Percentiles rank a stretch among this genome's conserved stretches.
phyloP scores from a whole-genome alignment of 2,329 filamentous ascomycete genomes.

The Fusarium robinianum region DNA sequence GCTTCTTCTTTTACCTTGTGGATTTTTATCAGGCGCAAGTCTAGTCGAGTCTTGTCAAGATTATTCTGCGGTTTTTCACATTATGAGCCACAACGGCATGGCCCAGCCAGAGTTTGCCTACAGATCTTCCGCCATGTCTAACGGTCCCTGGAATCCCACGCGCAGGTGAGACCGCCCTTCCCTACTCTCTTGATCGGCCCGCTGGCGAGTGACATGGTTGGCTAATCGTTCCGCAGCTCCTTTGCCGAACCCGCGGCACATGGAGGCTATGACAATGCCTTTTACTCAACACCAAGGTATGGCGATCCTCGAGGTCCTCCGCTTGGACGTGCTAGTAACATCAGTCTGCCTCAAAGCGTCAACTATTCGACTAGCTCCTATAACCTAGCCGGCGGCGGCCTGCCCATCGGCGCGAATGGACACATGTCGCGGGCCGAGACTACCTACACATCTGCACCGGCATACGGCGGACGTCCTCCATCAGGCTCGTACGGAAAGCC shows the following conservation, averaged over 20 bases:
- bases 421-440: conserved; percentile 47
- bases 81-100: conserved; percentile 49
- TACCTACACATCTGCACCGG: conserved; percentile 45
- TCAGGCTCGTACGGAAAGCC: conserved; percentile 46
- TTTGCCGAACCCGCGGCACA: conserved; percentile 40
- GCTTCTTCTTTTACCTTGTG: conserved; percentile 33
- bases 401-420: conserved; percentile 41
- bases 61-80: conserved; percentile 35
- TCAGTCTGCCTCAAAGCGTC: conserved; percentile 45
- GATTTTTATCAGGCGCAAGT: conserved; percentile 40
- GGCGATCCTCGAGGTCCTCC: conserved; percentile 29
- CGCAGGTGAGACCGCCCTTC: conserved; percentile 55
- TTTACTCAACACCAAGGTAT: conserved; percentile 48
- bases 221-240: conserved; percentile 39
- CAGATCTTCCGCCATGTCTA: conserved; percentile 50
- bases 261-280: conserved; percentile 44
- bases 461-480: conserved; percentile 49
- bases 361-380: conserved; percentile 47
- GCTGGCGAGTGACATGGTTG: conserved; percentile 15
- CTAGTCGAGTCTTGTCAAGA: conserved; percentile 32
- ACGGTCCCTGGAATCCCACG: conserved; percentile 55
- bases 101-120: conserved; percentile 54
- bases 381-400: conserved; percentile 30
- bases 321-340: conserved; percentile 41
- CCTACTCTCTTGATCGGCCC: conserved; percentile 10